These are phyloP conservation scores for Yamadazyma mexicana DNA, from an alignment of 1,139 yeast species.

Conservation along the genomic window DNA sequence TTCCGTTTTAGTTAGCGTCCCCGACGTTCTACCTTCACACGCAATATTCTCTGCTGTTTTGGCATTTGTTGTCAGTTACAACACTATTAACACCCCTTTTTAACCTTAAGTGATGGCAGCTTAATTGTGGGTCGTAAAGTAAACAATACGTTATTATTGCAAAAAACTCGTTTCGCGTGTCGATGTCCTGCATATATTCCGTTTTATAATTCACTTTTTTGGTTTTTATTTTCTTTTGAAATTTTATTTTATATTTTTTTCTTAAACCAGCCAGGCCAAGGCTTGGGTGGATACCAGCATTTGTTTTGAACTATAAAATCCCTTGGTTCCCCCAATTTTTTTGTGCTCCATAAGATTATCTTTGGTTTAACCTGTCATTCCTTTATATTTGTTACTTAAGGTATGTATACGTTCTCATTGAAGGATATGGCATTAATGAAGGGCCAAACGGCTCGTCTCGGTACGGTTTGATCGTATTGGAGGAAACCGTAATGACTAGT, in stretches of 20 bases:
- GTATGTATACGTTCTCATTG: not conserved
- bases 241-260: not conserved
- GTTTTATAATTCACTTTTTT: too few relatives aligned
- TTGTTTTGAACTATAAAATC: conserved; percentile 2
- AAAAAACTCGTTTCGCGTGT: too few relatives aligned
- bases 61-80: not conserved
- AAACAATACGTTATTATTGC: conserved; percentile 1
- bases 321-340: conserved; percentile 2
- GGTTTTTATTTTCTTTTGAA: too few relatives aligned
- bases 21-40: too few relatives aligned
- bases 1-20: too few relatives aligned
- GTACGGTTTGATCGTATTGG: too few relatives aligned
- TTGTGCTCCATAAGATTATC: conserved; percentile 5
- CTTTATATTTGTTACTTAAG: conserved; percentile 11
- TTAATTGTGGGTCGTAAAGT: not conserved
- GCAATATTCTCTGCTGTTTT: too few relatives aligned
- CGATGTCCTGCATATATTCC: too few relatives aligned
- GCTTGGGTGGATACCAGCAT: not conserved
- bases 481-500: too few relatives aligned
- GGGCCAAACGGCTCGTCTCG: not conserved
- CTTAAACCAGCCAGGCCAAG: conserved; percentile 2
- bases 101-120: not conserved
- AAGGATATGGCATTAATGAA: not conserved
- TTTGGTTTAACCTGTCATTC: conserved; percentile 23
- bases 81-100: not conserved